Percentiles rank a stretch among this genome's conserved stretches.
Evolutionary conservation across 2,329 filamentous ascomycete genomes (phyloP).

Genomic region (Clarireedia sp.): DNA sequence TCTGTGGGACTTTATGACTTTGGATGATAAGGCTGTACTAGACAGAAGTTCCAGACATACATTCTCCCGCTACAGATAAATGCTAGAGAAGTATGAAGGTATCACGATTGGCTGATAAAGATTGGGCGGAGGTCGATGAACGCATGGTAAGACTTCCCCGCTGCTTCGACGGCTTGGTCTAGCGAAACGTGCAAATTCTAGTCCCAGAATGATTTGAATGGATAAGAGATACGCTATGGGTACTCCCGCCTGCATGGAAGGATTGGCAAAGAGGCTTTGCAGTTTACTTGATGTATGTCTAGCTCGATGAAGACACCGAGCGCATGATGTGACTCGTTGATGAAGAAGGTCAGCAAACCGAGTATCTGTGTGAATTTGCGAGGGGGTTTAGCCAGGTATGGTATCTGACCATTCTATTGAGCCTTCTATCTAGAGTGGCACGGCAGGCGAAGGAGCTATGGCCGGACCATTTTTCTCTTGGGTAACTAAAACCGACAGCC

Average conservation of each 20-base stretch:
- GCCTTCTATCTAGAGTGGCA: conserved; percentile 1
- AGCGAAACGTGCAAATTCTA: not conserved
- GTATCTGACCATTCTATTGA: not conserved
- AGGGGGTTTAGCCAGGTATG: not conserved
- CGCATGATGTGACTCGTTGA: not conserved
- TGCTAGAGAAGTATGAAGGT: not conserved
- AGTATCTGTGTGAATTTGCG: not conserved
- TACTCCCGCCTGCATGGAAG: conserved; percentile 3
- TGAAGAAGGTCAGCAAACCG: not conserved
- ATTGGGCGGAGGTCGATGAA: not conserved
- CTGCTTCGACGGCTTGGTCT: not conserved
- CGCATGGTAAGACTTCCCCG: not conserved
- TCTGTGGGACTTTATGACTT: not conserved
- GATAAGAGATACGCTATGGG: not conserved
- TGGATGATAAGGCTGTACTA: not conserved
- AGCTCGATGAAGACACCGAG: conserved; percentile 9
- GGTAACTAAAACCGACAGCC: conserved; percentile 4
- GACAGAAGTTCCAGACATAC: not conserved
- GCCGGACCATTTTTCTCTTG: not conserved
- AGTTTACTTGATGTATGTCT: not conserved
- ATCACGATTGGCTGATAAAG: not conserved
- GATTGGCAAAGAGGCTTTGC: not conserved
- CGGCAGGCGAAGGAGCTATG: not conserved
- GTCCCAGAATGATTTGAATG: conserved; percentile 1
- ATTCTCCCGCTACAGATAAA: not conserved